A percentile compares a stretch with the other conserved stretches of the same genome.
These are phyloP conservation scores for Blastomyces gilchristii DNA, from an alignment of 2,329 filamentous ascomycete species.

Conservation along the genomic window DNA sequence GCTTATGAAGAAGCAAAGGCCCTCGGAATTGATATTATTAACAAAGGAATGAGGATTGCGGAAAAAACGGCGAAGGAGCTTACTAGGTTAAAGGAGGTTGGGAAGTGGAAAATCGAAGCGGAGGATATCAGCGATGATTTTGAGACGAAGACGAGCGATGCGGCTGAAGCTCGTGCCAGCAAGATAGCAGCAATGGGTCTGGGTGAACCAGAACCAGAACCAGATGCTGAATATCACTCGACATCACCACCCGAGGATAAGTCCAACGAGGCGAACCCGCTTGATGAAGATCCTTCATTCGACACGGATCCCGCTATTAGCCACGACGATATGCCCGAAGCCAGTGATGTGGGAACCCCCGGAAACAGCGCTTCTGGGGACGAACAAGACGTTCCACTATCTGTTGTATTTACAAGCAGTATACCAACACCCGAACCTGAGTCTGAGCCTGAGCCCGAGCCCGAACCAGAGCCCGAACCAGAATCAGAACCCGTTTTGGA, in stretches of 20 bases:
- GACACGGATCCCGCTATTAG: not conserved
- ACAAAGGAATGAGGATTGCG: slow-evolving; percentile 69
- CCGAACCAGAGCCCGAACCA: not conserved
- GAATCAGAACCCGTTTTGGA: not conserved
- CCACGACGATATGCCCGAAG: not conserved
- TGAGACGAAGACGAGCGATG: slow-evolving; percentile 53
- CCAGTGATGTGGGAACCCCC: not conserved
- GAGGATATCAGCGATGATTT: slow-evolving; percentile 70
- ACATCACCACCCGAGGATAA: not conserved
- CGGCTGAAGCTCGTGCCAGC: slow-evolving; percentile 35
- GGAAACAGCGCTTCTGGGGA: not conserved
- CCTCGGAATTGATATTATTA: slow-evolving; percentile 59
- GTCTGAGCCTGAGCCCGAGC: not conserved
- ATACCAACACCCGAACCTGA: not conserved
- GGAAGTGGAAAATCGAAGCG: slow-evolving; percentile 69
- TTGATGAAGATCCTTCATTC: not conserved
- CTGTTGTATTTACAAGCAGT: not conserved
- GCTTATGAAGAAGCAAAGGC: slow-evolving; percentile 58
- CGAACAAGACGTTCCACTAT: not conserved
- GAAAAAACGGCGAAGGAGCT: slow-evolving; percentile 72
- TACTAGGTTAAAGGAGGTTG: slow-evolving; percentile 68
- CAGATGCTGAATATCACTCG: not conserved
- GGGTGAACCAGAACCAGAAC: not conserved
- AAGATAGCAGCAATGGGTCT: slow-evolving; percentile 3
- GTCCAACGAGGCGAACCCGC: not conserved